Evolutionary conservation across 371 early-diverging fungal species (phyloP).

Genomic region (Sporodiniella umbellata): DNA sequence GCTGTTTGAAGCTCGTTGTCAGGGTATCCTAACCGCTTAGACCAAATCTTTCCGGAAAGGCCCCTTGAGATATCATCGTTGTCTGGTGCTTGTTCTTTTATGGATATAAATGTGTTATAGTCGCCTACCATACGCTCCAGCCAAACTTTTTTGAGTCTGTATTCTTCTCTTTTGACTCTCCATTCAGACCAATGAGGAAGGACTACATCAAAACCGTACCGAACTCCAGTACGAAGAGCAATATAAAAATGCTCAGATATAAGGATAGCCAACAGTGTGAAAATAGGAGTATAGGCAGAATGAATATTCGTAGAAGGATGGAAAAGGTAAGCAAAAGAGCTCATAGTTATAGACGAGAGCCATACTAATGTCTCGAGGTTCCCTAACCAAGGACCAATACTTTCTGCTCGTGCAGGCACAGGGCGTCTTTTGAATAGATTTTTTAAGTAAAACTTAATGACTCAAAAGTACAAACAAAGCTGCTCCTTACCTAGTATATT

Average conservation of each 20-base stretch:
- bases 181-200: constrained; percentile 39
- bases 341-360: constrained; percentile 75
- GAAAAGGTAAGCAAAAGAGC: constrained; percentile 72
- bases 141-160: constrained; percentile 39
- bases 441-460: background rate
- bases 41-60: constrained; percentile 13
- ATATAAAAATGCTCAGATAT: constrained; percentile 47
- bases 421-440: constrained; percentile 55
- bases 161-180: constrained; percentile 37
- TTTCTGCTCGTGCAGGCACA: constrained; percentile 73
- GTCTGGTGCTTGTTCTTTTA: background rate
- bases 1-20: constrained; percentile 5
- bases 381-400: constrained; percentile 84
- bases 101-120: constrained; percentile 7
- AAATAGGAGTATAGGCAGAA: constrained; percentile 40
- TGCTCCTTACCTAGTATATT: constrained; percentile 56
- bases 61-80: constrained; percentile 10
- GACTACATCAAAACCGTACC: constrained; percentile 15
- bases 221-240: constrained; percentile 24
- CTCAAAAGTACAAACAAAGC: background rate
- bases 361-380: constrained; percentile 63
- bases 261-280: constrained; percentile 37
- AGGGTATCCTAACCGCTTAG: constrained; percentile 2
- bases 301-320: constrained; percentile 46
- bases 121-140: constrained; percentile 24